Base-by-base conservation (phyloP, 768 basidiomycete species). In the Lactifluus piperatus region DNA sequence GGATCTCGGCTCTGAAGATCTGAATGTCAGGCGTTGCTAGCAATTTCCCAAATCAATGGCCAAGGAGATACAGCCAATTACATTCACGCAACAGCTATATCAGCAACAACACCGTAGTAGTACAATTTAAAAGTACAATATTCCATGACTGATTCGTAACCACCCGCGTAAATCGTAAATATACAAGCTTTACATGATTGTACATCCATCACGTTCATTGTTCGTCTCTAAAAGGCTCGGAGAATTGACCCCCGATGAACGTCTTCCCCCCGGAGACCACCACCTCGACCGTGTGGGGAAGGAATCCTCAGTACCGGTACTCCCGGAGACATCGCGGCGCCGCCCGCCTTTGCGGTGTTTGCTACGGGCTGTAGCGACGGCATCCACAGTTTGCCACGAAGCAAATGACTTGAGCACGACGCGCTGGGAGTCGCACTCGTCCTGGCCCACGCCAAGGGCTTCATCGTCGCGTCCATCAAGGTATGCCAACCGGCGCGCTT, bases 341-440 rank as follows among this genome's bases (percentile, higher is more conserved):
- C 54, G 74, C 72, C 51, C 46, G 34, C 65, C 66, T 44, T 82
- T 88, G 58, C 81, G 78, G 62, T 81, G 76, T 74, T 82, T 86
- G 76, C 85, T 85, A 67, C 86, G 76, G 54, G 77, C 79, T 34
- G 77, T 74, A 58, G 78, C 77, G 49, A 91, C 89, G 0, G 83
- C 81, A 68, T 92, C 91, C 37, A 93, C 89, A 10, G 81, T 86
- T 75, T 91, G 87, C 87, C 88, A 91, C 50, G 85, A 83, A 70
- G 88, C 86, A 70, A 91, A 94, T 26, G 86, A 83, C 79, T 91
- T 91, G 64, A 93, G 68, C 51, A 89, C 85, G 26, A 92, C 84
- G 26, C 84, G 75, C 67, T 66, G 71, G 66, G 79, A 77, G 62
- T 92, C 90, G 67, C 89, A 90, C 70, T 94, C 91, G 70, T 91